Base-by-base conservation (phyloP, 2,329 filamentous ascomycete genomes). In the Nothophoma quercina region DNA sequence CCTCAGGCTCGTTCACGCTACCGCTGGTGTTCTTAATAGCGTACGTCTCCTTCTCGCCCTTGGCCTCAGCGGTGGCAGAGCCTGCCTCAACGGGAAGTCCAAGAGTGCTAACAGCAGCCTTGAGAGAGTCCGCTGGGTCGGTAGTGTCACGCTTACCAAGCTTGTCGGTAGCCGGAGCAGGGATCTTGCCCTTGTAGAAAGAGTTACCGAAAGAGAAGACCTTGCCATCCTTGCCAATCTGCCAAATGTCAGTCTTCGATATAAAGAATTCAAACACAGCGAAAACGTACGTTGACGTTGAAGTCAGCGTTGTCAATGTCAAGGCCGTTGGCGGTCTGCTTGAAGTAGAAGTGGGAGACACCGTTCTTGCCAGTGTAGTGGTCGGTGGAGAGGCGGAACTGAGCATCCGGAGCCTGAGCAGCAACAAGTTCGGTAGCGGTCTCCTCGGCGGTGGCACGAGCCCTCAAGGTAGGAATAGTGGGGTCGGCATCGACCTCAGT, bases 241-340 rank as follows among this genome's bases (percentile, higher is more conserved):
- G 34, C 29, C 4, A 29, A 32, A 15, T 23, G 30, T 54, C 5
- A 55, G 26, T 41, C 12, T 35, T 10, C 28, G 21, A 0, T 12
- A n/a, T 6, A 9, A 21, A 8, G 8, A 15, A n/a, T 7, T 5
- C 6, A 3, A 2, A 2, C 4, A 4, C 1, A n/a, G 1, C 6
- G 15, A 28, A 29, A 10, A 74, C 81, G 73, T 60, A 85, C 81
- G 56, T 86, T 86, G 39, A 86, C 81, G 45, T 84, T 84, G 63
- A 84, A 83, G 60, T 83, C 80, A 1, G 80, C 81, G 61, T 85
- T 85, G 60, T 85, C 83, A 55, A 86, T 79, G 55, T 85, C 83
- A 26, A 85, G 66, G 0, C 80, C 83, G 47, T 85, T 80, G 6
- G 75, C 71, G 0, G 82, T 85, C 71, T 85, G 83, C 69, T 81